These are phyloP conservation scores for Nitzschia palea DNA, from an alignment of 108 stramenopile species.

Conservation along the genomic window DNA sequence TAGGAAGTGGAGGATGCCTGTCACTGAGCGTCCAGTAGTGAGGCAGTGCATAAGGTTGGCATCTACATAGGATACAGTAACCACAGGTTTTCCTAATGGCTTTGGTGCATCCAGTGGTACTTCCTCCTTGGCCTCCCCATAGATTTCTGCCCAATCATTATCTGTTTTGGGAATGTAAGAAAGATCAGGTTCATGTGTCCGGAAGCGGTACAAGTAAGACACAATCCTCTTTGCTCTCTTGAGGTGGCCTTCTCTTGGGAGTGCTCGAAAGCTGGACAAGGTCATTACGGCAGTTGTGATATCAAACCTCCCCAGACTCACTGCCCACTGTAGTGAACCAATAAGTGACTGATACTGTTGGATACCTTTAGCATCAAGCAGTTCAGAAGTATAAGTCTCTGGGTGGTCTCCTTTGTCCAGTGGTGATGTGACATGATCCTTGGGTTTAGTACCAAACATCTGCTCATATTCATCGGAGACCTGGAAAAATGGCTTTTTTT, in stretches of 20 bases:
- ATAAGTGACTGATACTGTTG: constrained; percentile 11
- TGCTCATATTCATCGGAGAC: constrained; percentile 8
- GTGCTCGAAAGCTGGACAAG: constrained; percentile 20
- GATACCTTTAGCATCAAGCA: background rate
- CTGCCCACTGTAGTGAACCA: constrained; percentile 25
- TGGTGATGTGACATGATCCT: background rate
- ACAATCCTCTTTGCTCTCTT: constrained; percentile 15
- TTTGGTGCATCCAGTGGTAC: constrained; percentile 12
- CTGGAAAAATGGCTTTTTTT: too few species aligned
- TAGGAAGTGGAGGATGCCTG: constrained; percentile 26
- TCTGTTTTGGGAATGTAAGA: background rate
- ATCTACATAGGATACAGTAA: constrained; percentile 13
- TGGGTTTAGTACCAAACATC: constrained; percentile 32
- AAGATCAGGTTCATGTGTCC: background rate
- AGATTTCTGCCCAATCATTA: background rate
- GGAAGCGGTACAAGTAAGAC: constrained; percentile 15
- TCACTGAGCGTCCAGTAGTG: constrained; percentile 11
- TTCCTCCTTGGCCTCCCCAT: background rate
- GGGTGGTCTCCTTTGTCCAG: constrained; percentile 13
- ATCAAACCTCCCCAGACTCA: constrained; percentile 35
- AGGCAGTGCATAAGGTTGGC: constrained; percentile 28
- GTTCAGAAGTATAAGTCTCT: background rate
- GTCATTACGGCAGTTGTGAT: constrained; percentile 24
- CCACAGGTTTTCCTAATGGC: too few species aligned
- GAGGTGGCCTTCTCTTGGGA: constrained; percentile 17